Conservation (phyloP, 306 rosid species). For the Inga laurina region DNA sequence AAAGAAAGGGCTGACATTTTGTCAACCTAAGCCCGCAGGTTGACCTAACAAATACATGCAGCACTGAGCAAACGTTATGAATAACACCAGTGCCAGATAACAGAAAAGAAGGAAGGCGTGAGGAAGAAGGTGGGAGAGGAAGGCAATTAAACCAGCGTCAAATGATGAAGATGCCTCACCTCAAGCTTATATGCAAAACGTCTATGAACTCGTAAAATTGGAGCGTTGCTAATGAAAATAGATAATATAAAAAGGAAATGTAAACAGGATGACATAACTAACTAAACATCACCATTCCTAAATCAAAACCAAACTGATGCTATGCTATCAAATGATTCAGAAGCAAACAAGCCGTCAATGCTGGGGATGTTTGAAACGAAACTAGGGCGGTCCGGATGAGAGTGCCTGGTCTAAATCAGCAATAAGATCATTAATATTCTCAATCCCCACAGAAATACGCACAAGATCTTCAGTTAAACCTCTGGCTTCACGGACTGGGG, state of each 20-base stretch:
- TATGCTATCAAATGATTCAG: background rate
- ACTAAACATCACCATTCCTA: background rate
- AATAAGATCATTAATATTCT: slow-evolving; percentile 78
- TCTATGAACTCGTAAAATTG: background rate
- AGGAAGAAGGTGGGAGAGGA: background rate
- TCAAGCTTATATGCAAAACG: background rate
- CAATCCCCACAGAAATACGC: slow-evolving; percentile 85
- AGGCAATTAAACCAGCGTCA: background rate
- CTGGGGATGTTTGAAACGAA: background rate
- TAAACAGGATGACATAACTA: background rate
- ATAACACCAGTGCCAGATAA: background rate
- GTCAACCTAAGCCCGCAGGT: no score
- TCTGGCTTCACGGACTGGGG: slow-evolving; percentile 74
- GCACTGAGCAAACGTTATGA: background rate
- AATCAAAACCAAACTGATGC: background rate
- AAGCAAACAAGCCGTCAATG: background rate
- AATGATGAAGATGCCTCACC: background rate
- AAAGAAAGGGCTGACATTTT: no score
- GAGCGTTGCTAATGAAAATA: background rate
- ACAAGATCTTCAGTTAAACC: slow-evolving; percentile 86
- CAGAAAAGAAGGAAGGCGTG: background rate
- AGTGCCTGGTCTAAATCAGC: slow-evolving; percentile 69
- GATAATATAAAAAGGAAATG: background rate
- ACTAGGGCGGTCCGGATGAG: slow-evolving; percentile 59
- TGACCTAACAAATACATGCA: no score